phyloP scores from a whole-genome alignment of 2,329 filamentous ascomycete species.

The Fusarium multiceps region DNA sequence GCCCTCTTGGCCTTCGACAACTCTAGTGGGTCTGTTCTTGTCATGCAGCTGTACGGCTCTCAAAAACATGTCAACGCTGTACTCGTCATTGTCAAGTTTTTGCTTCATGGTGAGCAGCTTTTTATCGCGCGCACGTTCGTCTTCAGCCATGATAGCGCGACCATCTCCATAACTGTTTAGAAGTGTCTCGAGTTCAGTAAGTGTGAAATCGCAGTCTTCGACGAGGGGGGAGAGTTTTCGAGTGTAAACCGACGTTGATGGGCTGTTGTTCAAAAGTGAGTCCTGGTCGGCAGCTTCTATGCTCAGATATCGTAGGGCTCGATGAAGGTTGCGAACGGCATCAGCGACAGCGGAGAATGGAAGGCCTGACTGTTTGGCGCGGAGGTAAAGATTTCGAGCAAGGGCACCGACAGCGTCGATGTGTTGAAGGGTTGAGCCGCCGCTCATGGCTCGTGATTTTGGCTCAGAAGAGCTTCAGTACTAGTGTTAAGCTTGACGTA shows the following conservation, averaged over 20 bases:
- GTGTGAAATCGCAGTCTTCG: conserved; percentile 65
- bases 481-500: not conserved
- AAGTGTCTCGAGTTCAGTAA: conserved; percentile 65
- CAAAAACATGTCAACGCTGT: conserved; percentile 66
- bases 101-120: conserved; percentile 56
- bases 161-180: conserved; percentile 60
- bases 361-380: conserved; percentile 58
- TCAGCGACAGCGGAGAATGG: conserved; percentile 62
- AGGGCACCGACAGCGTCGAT: conserved; percentile 68
- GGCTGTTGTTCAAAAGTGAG: conserved; percentile 62
- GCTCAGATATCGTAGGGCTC: conserved; percentile 67
- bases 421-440: conserved; percentile 53
- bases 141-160: conserved; percentile 37
- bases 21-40: conserved; percentile 51
- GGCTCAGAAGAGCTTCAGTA: conserved; percentile 29
- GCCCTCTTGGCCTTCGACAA: conserved; percentile 53
- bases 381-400: conserved; percentile 66
- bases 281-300: conserved; percentile 67
- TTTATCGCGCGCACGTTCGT: conserved; percentile 51
- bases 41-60: conserved; percentile 67
- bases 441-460: conserved; percentile 47
- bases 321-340: conserved; percentile 65
- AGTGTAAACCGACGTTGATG: conserved; percentile 55
- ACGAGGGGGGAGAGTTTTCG: conserved; percentile 64
- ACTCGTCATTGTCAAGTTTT: conserved; percentile 64